These are phyloP conservation scores for Lichenothelia convexa DNA, from an alignment of 495 filamentous ascomycete genomes.

Conservation along the genomic window DNA sequence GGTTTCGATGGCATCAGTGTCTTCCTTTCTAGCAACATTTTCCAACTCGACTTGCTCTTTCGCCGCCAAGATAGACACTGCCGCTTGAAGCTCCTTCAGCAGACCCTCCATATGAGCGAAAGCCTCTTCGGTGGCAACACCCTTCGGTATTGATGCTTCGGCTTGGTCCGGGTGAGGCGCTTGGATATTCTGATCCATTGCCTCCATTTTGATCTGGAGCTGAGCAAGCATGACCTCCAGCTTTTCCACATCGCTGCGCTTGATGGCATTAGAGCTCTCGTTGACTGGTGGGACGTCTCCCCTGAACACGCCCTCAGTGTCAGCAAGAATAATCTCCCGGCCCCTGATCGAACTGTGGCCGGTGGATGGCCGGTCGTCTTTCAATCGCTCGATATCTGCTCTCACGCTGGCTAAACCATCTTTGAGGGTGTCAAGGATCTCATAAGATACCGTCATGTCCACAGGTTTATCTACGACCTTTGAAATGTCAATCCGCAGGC, in stretches of 20 bases:
- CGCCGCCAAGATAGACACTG: constrained; percentile 28
- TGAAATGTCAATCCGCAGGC: constrained; percentile 54
- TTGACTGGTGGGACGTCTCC: constrained; percentile 34
- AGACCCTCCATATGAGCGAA: constrained; percentile 40
- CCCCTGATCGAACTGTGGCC: constrained; percentile 9
- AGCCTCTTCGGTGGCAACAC: constrained; percentile 33
- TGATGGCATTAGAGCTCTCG: constrained; percentile 27
- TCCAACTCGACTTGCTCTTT: constrained; percentile 23
- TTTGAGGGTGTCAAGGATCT: constrained; percentile 72
- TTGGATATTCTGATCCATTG: constrained; percentile 42
- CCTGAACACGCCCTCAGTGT: constrained; percentile 25
- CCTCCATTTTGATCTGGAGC: constrained; percentile 65
- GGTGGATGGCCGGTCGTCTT: constrained; percentile 10
- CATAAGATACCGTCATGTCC: constrained; percentile 62
- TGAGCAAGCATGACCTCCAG: constrained; percentile 68
- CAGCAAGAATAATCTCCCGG: constrained; percentile 24
- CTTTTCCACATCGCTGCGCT: constrained; percentile 58
- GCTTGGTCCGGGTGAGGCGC: constrained; percentile 14
- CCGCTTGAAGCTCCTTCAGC: constrained; percentile 39
- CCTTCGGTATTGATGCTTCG: constrained; percentile 3
- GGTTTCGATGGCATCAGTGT: constrained; percentile 75
- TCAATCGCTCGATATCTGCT: constrained; percentile 59
- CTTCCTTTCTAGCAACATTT: constrained; percentile 53
- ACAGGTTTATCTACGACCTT: constrained; percentile 59
- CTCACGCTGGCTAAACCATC: constrained; percentile 54